Conservation (phyloP, 257 asterid species). For the Ilex aquifolium region DNA sequence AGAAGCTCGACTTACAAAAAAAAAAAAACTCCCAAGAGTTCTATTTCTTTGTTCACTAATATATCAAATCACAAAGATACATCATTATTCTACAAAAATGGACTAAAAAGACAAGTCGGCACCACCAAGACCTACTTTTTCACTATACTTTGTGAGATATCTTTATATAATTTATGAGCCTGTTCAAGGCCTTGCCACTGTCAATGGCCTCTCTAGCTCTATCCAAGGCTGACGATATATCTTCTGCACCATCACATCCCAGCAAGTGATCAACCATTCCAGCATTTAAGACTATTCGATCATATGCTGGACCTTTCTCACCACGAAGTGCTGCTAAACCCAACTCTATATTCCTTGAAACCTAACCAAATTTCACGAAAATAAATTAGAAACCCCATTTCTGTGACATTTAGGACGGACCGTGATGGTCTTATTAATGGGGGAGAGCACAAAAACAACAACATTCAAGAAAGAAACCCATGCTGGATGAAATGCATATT, state of each 20-base stretch:
- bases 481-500: too few species aligned
- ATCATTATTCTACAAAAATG: too few species aligned
- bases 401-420: too few species aligned
- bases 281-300: slow-evolving; percentile 78
- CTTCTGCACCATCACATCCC: slow-evolving; percentile 91
- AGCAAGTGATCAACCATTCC: slow-evolving; percentile 93
- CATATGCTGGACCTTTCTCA: slow-evolving; percentile 85
- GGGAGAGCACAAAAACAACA: too few species aligned
- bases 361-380: slow-evolving; percentile 28
- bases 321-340: slow-evolving; percentile 87
- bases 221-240: slow-evolving; percentile 54
- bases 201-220: slow-evolving; percentile 94
- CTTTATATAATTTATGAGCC: slow-evolving; percentile 66
- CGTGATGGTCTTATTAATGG: too few species aligned
- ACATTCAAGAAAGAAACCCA: too few species aligned
- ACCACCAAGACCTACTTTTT: background rate
- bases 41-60: too few species aligned
- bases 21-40: too few species aligned
- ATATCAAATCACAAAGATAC: too few species aligned
- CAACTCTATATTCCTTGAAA: slow-evolving; percentile 69
- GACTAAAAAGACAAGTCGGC: too few species aligned
- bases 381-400: background rate
- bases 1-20: too few species aligned
- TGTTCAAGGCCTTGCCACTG: slow-evolving; percentile 73
- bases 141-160: slow-evolving; percentile 45